A percentile compares a stretch with the other conserved stretches of the same genome.
phyloP scores from a whole-genome alignment of 192 early-diverging fungal species.

The Entomortierella beljakovae region DNA sequence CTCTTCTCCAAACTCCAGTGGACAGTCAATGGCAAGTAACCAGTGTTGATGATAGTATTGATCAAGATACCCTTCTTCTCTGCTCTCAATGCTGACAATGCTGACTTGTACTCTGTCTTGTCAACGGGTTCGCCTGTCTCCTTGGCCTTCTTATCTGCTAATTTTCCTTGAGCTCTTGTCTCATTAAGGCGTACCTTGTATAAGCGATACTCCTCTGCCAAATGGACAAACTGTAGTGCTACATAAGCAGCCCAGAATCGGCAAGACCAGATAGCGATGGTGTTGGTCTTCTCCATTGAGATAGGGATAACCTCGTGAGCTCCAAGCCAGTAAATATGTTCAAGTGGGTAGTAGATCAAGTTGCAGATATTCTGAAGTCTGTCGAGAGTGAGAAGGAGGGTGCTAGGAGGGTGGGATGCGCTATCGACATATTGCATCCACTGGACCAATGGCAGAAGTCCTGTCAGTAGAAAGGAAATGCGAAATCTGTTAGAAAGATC shows the following conservation, averaged over 20 bases:
- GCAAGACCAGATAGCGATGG: slow-evolving; percentile 92
- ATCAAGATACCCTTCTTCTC: slow-evolving; percentile 72
- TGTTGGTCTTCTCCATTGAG: slow-evolving; percentile 76
- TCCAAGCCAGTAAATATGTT: slow-evolving; percentile 96
- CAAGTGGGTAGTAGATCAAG: slow-evolving; percentile 94
- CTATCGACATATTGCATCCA: slow-evolving; percentile 86
- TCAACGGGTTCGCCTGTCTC: slow-evolving; percentile 55
- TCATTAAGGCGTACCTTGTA: slow-evolving; percentile 60
- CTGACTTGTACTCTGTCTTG: slow-evolving; percentile 68
- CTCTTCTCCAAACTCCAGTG: slow-evolving; percentile 94
- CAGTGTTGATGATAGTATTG: slow-evolving; percentile 88
- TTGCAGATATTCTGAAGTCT: slow-evolving; percentile 91
- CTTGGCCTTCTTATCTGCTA: slow-evolving; percentile 60
- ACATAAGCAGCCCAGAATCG: slow-evolving; percentile 97
- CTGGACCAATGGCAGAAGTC: slow-evolving; percentile 85
- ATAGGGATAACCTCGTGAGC: slow-evolving; percentile 86
- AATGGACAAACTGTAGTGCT: slow-evolving; percentile 86
- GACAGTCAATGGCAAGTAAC: slow-evolving; percentile 89
- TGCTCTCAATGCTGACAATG: slow-evolving; percentile 70
- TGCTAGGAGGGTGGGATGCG: slow-evolving; percentile 74
- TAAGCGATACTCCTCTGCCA: slow-evolving; percentile 74
- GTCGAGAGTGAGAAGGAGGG: slow-evolving; percentile 72
- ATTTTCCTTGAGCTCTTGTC: slow-evolving; percentile 68
- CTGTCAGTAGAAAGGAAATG: slow-evolving; percentile 9
- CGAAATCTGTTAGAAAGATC: no score